Evolutionary conservation across 2,329 filamentous ascomycete species (phyloP).

Genomic region (Aspergillus melleus): DNA sequence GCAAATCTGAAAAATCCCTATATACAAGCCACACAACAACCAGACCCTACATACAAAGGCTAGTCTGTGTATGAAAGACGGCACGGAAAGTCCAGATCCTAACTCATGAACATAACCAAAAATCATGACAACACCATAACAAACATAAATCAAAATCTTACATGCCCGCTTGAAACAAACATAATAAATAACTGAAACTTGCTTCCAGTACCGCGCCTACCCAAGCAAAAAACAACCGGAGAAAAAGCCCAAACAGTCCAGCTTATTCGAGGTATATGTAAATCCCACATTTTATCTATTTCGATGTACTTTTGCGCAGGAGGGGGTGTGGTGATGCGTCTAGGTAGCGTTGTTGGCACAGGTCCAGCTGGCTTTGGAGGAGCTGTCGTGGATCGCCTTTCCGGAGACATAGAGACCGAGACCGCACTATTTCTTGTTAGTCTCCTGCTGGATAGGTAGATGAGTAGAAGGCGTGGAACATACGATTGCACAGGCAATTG

Average conservation of each 20-base stretch:
- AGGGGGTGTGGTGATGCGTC: neutral
- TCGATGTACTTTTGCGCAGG: neutral
- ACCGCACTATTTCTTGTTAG: slow-evolving; percentile 33
- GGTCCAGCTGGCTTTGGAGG: slow-evolving; percentile 37
- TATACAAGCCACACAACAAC: neutral
- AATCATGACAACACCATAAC: neutral
- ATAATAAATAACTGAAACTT: neutral
- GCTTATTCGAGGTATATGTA: neutral
- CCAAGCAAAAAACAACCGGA: neutral
- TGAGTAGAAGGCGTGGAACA: neutral
- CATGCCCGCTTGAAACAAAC: neutral
- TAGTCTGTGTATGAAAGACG: neutral
- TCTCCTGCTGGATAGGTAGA: neutral
- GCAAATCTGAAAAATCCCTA: neutral
- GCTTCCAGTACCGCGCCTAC: neutral
- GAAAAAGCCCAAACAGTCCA: neutral
- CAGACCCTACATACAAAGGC: neutral
- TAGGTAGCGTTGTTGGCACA: slow-evolving; percentile 36
- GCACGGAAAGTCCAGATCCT: neutral
- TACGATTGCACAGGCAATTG: slow-evolving; percentile 31
- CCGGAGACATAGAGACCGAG: slow-evolving; percentile 44
- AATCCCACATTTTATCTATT: neutral
- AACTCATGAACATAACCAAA: neutral
- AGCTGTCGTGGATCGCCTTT: slow-evolving; percentile 36
- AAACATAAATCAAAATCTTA: neutral